phyloP scores from a whole-genome alignment of 768 basidiomycete species.

The Lentinula boryana region DNA sequence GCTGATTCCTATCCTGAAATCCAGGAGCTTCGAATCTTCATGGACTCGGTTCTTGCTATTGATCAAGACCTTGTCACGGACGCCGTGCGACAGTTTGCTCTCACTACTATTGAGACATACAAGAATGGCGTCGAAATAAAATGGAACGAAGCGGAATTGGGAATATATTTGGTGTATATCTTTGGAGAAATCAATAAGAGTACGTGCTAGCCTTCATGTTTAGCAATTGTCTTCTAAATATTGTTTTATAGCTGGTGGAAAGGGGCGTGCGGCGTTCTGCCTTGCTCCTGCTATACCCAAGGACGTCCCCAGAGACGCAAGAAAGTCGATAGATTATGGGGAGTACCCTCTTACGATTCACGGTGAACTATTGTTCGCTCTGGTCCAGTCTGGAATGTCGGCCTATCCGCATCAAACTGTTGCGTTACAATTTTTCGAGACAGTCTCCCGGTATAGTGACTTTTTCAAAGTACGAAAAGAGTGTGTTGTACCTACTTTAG shows the following conservation, averaged over 20 bases:
- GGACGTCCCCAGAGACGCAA: constrained; percentile 51
- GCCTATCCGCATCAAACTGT: constrained; percentile 82
- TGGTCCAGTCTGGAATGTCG: constrained; percentile 79
- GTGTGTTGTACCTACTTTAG: constrained; percentile 79
- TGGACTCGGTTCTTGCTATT: constrained; percentile 82
- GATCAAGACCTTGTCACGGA: constrained; percentile 82
- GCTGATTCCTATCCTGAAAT: background rate
- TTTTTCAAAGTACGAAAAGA: constrained; percentile 95
- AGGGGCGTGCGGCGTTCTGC: constrained; percentile 85
- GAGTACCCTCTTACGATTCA: constrained; percentile 83
- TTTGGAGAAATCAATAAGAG: constrained; percentile 93
- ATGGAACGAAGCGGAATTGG: constrained; percentile 94
- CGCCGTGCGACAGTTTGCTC: constrained; percentile 65
- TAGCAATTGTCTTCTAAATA: background rate
- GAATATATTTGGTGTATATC: constrained; percentile 87
- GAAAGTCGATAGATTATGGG: constrained; percentile 65
- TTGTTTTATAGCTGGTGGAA: constrained; percentile 50
- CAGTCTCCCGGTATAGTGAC: constrained; percentile 85
- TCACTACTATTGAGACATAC: constrained; percentile 70
- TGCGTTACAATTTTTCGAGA: constrained; percentile 89
- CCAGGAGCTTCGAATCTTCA: constrained; percentile 78
- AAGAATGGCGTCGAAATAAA: constrained; percentile 57
- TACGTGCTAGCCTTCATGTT: constrained; percentile 26
- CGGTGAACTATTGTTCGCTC: constrained; percentile 82
- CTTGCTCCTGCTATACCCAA: constrained; percentile 50